Percentiles rank a stretch among this genome's conserved stretches.
Conservation (phyloP, 805 yeast species). For the Saccharomycopsis capsularis region DNA sequence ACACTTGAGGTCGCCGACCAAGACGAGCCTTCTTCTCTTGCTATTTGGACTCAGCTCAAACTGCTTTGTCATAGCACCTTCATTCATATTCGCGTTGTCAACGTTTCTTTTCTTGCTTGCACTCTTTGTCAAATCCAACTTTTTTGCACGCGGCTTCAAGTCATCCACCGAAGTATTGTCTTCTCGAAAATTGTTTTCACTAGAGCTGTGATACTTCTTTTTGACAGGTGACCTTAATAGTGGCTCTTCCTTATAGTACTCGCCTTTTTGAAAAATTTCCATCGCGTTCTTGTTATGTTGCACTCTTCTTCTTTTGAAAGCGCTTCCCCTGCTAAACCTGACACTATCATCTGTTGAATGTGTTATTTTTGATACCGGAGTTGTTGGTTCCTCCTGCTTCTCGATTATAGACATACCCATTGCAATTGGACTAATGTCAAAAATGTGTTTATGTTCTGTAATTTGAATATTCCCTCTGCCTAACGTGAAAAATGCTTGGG, state of each 20-base stretch:
- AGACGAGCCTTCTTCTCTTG: background rate
- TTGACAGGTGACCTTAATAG: background rate
- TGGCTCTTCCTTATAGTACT: background rate
- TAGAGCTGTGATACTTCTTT: background rate
- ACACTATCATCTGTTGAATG: background rate
- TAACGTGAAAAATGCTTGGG: too few species aligned
- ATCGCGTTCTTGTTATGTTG: background rate
- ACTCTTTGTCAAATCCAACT: background rate
- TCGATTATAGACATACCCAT: too few species aligned
- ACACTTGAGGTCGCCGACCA: background rate
- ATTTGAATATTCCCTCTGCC: too few species aligned
- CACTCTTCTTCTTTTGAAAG: background rate
- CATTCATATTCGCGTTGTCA: background rate
- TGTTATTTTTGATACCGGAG: background rate
- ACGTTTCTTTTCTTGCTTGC: background rate
- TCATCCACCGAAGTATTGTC: background rate
- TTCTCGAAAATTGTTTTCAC: too few species aligned
- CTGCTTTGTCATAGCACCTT: background rate
- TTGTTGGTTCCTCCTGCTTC: background rate
- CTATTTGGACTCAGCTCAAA: background rate
- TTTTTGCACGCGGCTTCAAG: background rate
- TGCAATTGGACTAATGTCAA: too few species aligned
- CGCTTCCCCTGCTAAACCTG: background rate
- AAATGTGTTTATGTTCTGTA: too few species aligned
- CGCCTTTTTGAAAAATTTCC: background rate